phyloP scores from a whole-genome alignment of 1,284 basidiomycete genomes.

The Malassezia obtusa region DNA sequence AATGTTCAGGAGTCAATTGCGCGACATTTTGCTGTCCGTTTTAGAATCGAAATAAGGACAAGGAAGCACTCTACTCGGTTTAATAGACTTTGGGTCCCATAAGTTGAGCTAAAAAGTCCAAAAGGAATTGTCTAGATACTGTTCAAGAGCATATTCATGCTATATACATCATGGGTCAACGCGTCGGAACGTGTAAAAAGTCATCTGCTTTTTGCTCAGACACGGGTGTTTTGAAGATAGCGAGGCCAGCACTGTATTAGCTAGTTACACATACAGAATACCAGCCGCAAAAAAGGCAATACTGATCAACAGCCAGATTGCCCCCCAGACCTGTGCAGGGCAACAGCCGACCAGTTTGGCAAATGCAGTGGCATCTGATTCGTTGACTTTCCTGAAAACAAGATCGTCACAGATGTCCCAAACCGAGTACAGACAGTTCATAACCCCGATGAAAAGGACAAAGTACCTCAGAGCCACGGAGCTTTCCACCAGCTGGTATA shows the following conservation, averaged over 20 bases:
- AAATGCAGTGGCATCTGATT: conserved; percentile 81
- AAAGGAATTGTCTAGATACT: too few species aligned
- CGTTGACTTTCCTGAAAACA: conserved; percentile 61
- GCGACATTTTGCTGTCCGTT: too few species aligned
- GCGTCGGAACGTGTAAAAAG: conserved; percentile 23
- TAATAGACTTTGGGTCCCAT: too few species aligned
- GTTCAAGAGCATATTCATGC: too few species aligned
- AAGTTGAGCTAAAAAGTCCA: too few species aligned
- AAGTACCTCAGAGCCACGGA: conserved; percentile 51
- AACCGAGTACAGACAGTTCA: conserved; percentile 42
- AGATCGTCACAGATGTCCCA: conserved; percentile 62
- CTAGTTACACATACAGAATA: conserved; percentile 56
- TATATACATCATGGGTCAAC: conserved; percentile 8
- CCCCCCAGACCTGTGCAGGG: conserved; percentile 52
- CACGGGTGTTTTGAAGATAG: conserved; percentile 38
- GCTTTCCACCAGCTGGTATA: conserved; percentile 22
- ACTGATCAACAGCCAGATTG: conserved; percentile 77
- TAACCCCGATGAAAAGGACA: conserved; percentile 68
- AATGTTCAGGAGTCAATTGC: too few species aligned
- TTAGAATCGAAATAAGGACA: too few species aligned
- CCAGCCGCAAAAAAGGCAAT: conserved; percentile 71
- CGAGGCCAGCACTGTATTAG: conserved; percentile 21
- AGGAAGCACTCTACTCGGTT: too few species aligned
- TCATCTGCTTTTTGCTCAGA: conserved; percentile 27
- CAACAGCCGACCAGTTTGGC: conserved; percentile 68